Base-by-base conservation (phyloP, 495 filamentous ascomycete genomes). In the Daldinia concentrica region DNA sequence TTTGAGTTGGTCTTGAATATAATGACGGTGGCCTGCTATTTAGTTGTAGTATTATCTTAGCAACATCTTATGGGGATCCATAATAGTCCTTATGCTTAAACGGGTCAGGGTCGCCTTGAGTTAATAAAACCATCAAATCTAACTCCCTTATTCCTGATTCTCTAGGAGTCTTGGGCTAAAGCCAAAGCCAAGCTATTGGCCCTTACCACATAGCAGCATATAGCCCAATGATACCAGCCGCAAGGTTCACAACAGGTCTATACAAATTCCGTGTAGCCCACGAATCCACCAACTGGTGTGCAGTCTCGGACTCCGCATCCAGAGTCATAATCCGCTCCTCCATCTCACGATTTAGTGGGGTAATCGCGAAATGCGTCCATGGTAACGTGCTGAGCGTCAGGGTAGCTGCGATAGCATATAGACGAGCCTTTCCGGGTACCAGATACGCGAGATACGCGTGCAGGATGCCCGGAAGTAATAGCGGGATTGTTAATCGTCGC, bases 361-460 rank as follows among this genome's bases (percentile, higher is more conserved):
- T 62, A 76, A 89, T 83, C 39, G 85, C 52, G 2, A 76, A 29
- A 19, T 82, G 8, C 2, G 85, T 87, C 70, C 83, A 90, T 32
- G 87, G 88, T 52, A 84, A 58, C 30, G 87, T 83, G 43, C 74
- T 75, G 0, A 81, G 60, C 39, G 80, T 72, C 52, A 86, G 57
- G 9, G 77, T 36, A 0, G 81, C 83, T 0, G 87, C 82, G 0
- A 79, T 64, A 0, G 78, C 72, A 71, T 87, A 89, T 65, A 77
- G 59, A 62, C 79, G 68, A 6, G 64, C 64, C 4, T 63, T 62
- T 26, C 57, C 64, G 19, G 68, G 73, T 14, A 71, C 43, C 2
- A 89, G 80, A 62, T 81, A 88, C 30, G 76, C 73, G 60, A 89
- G 81, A 62, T 81, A 88, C 32, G 76, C 73, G 62, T 80, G 86